Evolutionary conservation across 208 protist species (phyloP).

Genomic region (Leishmania turanica): DNA sequence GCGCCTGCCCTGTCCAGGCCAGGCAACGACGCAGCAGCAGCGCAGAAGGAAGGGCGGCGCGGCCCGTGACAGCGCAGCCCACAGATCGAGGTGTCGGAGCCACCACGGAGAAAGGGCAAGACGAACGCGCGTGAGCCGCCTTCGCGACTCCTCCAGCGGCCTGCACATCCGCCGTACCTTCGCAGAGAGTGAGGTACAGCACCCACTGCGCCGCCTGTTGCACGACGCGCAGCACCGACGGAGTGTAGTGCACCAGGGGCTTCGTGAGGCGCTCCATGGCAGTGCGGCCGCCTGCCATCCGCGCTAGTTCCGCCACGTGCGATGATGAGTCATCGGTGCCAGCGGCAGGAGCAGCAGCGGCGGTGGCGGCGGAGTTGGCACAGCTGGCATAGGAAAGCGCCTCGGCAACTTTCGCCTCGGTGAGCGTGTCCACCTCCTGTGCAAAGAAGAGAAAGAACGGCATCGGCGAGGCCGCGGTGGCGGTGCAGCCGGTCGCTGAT

Average conservation of each 20-base stretch:
- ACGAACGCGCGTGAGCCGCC: not conserved
- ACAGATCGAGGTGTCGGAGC: not conserved
- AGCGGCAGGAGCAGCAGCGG: not conserved
- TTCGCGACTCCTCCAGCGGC: not conserved
- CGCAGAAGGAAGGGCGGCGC: not conserved
- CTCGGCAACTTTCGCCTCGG: slow-evolving; percentile 12
- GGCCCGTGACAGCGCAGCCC: not conserved
- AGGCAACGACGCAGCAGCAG: slow-evolving; percentile 26
- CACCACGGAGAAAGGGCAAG: not conserved
- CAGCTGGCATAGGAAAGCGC: not conserved
- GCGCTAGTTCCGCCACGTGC: slow-evolving; percentile 7
- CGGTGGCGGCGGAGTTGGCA: not conserved
- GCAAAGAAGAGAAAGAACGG: slow-evolving; percentile 26
- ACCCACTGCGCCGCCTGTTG: slow-evolving; percentile 51
- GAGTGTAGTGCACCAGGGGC: slow-evolving; percentile 29
- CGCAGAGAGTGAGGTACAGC: slow-evolving; percentile 54
- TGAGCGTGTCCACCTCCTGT: slow-evolving; percentile 40
- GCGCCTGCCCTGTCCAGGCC: slow-evolving; percentile 25
- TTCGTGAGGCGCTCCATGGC: slow-evolving; percentile 39
- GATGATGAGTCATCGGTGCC: not conserved
- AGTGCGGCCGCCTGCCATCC: slow-evolving; percentile 27
- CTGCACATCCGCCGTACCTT: slow-evolving; percentile 33
- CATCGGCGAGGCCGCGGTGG: not conserved
- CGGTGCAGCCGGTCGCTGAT: not conserved
- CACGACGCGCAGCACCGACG: slow-evolving; percentile 31